Conservation (phyloP, 106 monocot species). For the Platanthera guangdongensis region DNA sequence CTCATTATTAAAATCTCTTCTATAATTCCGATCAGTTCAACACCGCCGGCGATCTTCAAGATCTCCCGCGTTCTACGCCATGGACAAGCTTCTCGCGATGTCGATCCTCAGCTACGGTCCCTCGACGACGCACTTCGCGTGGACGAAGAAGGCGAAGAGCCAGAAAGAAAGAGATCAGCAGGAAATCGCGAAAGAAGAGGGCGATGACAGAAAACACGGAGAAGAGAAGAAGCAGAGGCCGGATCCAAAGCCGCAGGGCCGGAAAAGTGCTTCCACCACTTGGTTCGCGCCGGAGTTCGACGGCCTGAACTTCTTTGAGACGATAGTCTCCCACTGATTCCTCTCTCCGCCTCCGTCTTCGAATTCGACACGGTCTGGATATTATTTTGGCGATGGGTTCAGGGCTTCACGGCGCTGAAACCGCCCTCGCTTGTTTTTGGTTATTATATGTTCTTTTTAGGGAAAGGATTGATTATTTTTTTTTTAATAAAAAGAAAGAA, state of each 20-base stretch:
- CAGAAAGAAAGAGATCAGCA: too few relatives aligned
- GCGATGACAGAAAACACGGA: not conserved
- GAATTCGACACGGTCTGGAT: too few relatives aligned
- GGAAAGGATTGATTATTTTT: too few relatives aligned
- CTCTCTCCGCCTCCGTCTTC: too few relatives aligned
- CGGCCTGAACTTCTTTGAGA: conserved; percentile 4
- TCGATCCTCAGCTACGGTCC: conserved; percentile 3
- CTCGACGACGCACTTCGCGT: not conserved
- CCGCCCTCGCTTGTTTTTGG: too few relatives aligned
- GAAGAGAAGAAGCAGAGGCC: not conserved
- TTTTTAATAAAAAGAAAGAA: too few relatives aligned
- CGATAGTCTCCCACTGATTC: conserved; percentile 1
- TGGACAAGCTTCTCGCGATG: conserved; percentile 6
- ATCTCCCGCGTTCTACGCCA: not conserved
- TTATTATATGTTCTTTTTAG: too few relatives aligned
- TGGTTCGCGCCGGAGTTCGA: conserved; percentile 7
- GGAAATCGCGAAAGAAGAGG: not conserved
- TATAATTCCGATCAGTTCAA: too few relatives aligned
- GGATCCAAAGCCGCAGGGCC: not conserved
- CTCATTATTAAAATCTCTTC: too few relatives aligned
- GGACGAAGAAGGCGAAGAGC: not conserved
- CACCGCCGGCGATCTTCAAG: too few relatives aligned
- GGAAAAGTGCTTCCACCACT: not conserved
- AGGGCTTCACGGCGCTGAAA: too few relatives aligned
- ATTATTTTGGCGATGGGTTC: too few relatives aligned